Evolutionary conservation across 2,329 filamentous ascomycete genomes (phyloP).

Genomic region (Alternaria infectoria): DNA sequence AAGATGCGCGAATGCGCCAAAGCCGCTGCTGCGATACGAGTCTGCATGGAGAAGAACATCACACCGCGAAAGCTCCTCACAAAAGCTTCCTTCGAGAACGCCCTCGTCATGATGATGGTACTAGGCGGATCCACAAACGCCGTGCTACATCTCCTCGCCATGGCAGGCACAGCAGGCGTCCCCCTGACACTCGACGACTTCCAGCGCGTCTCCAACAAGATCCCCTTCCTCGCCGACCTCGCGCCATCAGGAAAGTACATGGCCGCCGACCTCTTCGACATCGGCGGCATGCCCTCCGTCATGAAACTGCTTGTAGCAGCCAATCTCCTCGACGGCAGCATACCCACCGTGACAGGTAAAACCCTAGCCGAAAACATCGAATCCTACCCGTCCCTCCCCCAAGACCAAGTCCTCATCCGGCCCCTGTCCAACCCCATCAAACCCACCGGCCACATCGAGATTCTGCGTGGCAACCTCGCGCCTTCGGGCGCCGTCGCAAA

Average conservation of each 20-base stretch:
- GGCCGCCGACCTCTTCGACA: conserved; percentile 86
- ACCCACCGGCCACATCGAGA: conserved; percentile 82
- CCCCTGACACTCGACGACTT: conserved; percentile 81
- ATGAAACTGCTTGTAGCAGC: conserved; percentile 83
- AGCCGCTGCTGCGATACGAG: conserved; percentile 76
- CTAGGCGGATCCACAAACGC: conserved; percentile 91
- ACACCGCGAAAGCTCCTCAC: conserved; percentile 81
- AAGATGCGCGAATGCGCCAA: conserved; percentile 88
- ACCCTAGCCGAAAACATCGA: conserved; percentile 83
- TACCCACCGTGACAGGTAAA: conserved; percentile 83
- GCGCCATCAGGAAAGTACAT: conserved; percentile 83
- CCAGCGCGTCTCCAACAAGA: conserved; percentile 79
- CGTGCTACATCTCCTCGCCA: conserved; percentile 86
- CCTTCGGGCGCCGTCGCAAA: conserved; percentile 92
- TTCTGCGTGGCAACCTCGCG: conserved; percentile 85
- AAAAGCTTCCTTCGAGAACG: conserved; percentile 83
- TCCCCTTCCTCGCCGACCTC: conserved; percentile 85
- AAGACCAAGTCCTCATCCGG: conserved; percentile 82
- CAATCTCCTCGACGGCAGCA: conserved; percentile 75
- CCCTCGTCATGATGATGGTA: conserved; percentile 87
- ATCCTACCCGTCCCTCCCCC: conserved; percentile 76
- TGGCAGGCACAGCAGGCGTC: conserved; percentile 84
- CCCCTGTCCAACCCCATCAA: conserved; percentile 86
- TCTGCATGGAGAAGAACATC: conserved; percentile 83
- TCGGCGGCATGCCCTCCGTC: conserved; percentile 84